phyloP scores from a whole-genome alignment of 2,329 filamentous ascomycete species.

The Nothophaeocryptopus gaeumannii region DNA sequence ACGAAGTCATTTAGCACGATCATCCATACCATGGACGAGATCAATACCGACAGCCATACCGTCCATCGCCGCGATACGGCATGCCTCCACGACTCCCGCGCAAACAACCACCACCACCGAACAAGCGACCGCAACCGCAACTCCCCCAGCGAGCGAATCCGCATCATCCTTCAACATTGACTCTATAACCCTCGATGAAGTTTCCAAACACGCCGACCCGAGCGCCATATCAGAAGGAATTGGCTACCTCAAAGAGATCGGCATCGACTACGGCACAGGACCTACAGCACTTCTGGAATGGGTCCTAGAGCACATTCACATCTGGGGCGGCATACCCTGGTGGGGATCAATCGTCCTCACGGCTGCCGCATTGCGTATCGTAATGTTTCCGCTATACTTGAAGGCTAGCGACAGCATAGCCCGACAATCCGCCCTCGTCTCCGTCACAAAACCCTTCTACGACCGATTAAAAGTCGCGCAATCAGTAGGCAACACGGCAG shows the following conservation, averaged over 20 bases:
- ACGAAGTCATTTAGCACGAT: conserved; percentile 7
- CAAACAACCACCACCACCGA: conserved; percentile 28
- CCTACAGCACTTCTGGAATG: conserved; percentile 71
- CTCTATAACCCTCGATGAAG: conserved; percentile 37
- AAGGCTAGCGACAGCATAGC: conserved; percentile 61
- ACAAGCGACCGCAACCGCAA: conserved; percentile 32
- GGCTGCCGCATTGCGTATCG: conserved; percentile 62
- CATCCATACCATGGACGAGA: conserved; percentile 14
- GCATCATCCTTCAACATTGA: conserved; percentile 30
- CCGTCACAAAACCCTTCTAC: conserved; percentile 55
- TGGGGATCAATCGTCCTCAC: conserved; percentile 69
- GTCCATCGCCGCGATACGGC: conserved; percentile 22
- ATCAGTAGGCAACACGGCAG: conserved; percentile 46
- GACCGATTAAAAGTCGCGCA: conserved; percentile 52
- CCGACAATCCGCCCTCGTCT: conserved; percentile 60
- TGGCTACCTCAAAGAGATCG: conserved; percentile 78
- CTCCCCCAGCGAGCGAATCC: conserved; percentile 24
- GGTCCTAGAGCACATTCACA: conserved; percentile 76
- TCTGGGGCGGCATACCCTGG: conserved; percentile 76
- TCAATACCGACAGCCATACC: conserved; percentile 16
- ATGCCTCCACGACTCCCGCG: conserved; percentile 33
- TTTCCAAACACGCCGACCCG: conserved; percentile 22
- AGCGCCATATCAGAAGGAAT: conserved; percentile 64
- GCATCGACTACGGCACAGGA: conserved; percentile 84
- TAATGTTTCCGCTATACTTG: conserved; percentile 65